phyloP scores from a whole-genome alignment of 345 rosid genomes.

The Linum lewisii region DNA sequence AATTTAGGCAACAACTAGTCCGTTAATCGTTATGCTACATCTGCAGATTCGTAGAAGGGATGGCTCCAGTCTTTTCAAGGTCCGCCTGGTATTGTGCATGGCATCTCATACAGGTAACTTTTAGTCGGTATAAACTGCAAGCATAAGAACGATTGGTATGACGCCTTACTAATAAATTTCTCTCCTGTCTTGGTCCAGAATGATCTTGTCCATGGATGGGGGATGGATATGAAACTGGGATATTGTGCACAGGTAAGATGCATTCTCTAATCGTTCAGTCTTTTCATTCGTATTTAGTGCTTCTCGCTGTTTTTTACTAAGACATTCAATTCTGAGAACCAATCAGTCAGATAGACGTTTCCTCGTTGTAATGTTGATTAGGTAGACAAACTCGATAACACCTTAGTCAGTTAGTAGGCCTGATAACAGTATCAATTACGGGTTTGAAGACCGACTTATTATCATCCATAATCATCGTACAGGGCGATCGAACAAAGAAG shows the following conservation, averaged over 20 bases:
- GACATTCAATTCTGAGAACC: no score
- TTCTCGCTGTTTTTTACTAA: no score
- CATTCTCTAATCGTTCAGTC: not conserved
- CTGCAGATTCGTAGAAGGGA: conserved; percentile 89
- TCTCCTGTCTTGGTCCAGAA: conserved; percentile 36
- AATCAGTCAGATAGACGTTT: not conserved
- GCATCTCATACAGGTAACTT: conserved; percentile 94
- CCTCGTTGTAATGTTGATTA: not conserved
- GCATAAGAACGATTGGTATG: no score
- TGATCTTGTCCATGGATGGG: conserved; percentile 98
- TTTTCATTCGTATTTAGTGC: no score
- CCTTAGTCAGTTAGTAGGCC: no score
- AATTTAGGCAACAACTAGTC: not conserved
- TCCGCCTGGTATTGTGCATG: conserved; percentile 98
- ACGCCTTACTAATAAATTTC: no score
- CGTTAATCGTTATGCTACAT: not conserved
- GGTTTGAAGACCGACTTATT: not conserved
- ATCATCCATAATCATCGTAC: not conserved
- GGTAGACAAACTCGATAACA: no score
- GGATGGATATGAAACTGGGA: conserved; percentile 94
- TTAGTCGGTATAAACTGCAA: no score
- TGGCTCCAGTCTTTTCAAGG: conserved; percentile 99
- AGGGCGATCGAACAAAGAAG: conserved; percentile 85
- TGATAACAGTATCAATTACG: no score
- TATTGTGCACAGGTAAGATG: conserved; percentile 84